phyloP scores from a whole-genome alignment of 2,329 filamentous ascomycete genomes.

The Beauveria sp. region DNA sequence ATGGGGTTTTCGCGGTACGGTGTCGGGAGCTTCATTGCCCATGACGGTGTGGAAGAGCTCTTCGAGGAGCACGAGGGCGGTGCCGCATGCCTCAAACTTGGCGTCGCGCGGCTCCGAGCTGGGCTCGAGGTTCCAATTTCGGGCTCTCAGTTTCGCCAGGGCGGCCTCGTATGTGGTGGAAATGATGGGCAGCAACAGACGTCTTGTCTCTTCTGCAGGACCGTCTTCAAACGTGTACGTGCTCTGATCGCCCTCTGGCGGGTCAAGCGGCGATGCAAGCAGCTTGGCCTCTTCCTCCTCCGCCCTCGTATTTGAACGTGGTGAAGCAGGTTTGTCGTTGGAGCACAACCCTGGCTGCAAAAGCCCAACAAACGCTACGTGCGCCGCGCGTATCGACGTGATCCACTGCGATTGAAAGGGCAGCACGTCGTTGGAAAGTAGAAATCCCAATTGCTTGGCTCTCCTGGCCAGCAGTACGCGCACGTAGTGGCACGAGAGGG shows the following conservation, averaged over 20 bases:
- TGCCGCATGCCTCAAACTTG: not conserved
- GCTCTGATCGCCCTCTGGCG: not conserved
- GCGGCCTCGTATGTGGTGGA: conserved; percentile 8
- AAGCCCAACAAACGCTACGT: conserved; percentile 26
- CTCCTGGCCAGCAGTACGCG: conserved; percentile 25
- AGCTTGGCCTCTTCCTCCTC: not conserved
- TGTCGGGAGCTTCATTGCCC: not conserved
- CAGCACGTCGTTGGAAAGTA: conserved; percentile 19
- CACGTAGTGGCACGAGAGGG: conserved; percentile 28
- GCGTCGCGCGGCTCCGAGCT: conserved; percentile 1
- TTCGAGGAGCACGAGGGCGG: not conserved
- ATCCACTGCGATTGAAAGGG: conserved; percentile 31
- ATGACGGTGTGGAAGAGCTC: not conserved
- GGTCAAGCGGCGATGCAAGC: not conserved
- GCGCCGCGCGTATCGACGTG: conserved; percentile 27
- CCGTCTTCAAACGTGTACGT: not conserved
- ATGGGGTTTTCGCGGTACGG: not conserved
- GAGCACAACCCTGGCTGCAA: conserved; percentile 13
- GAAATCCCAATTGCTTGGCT: conserved; percentile 13
- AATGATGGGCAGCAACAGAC: conserved; percentile 7
- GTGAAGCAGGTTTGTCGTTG: not conserved
- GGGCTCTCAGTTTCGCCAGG: conserved; percentile 3
- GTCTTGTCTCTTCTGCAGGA: conserved; percentile 9
- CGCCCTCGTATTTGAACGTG: not conserved
- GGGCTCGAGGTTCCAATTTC: not conserved